Base-by-base conservation (phyloP, 768 basidiomycete genomes). In the Hygrophorus pudorinus region DNA sequence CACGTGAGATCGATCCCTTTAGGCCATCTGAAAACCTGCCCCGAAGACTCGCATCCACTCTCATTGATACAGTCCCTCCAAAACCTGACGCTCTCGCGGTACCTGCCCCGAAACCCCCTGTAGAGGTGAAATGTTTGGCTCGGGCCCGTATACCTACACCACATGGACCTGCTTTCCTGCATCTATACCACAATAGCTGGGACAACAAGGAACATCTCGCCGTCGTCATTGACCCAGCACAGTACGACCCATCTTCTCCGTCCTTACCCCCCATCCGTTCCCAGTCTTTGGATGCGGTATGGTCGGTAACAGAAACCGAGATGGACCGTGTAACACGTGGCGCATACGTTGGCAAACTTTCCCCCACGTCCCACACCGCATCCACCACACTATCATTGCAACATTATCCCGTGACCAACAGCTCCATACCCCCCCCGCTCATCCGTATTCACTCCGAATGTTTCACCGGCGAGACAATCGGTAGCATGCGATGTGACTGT, bases 401-500 rank as follows among this genome's bases (percentile, higher is more conserved):
- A 47, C 9, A 44, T 48, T 43, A 45, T 36, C 48, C 50, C 44
- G 24, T 24, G 24, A 24, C 24, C 7, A 24, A 46, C 43, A 53
- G 68, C 45, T 53, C 57, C 34, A 58, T 81, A 29, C 85, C 85
- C 1, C 64, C 81, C 0, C 91, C 96, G 0, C 76, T 98, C 41
- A 80, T 99, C 35, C 81, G 96, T 31, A 90, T 99, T 41, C 96
- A 99, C 63, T 96, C 91, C 21, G 96, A 99, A 61, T 99, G 96
- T 61, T 98, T 91, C 65, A 99, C 96, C 0, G 96, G 96, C 21
- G 96, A 98, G 63, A 98, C 93, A 5, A 78, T 98, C 47, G 96
- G 96, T 21, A 81, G 91, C 70, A 93, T 97, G 86, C 84, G 96
- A 27, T 99, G 96, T 59, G 96, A 99, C 61, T 99, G 96, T 57